Base-by-base conservation (phyloP, 495 filamentous ascomycete species). In the Cenococcum geophilum region DNA sequence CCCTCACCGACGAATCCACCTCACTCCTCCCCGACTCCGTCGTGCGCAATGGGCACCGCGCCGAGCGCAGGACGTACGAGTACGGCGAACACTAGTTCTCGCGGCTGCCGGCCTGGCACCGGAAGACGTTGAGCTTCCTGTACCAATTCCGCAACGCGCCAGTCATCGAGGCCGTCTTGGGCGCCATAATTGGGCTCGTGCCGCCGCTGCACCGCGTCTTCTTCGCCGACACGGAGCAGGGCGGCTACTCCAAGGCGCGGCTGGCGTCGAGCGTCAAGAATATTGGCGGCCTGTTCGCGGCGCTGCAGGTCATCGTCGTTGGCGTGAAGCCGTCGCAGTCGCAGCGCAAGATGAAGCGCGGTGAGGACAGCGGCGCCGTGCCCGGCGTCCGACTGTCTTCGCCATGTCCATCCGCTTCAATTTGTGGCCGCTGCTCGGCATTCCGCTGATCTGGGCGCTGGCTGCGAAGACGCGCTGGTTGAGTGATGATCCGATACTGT, bases 201-300 rank as follows among this genome's bases (percentile, higher is more conserved):
- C 86, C 86, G 2, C 64, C 78, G 3, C 70, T 91, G 4, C 86
- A 90, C 61, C 70, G 69, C 16, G 77, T 82, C 5, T 90, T 92
- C 69, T 91, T 92, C 74, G 79, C 75, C 56, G 67, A 75, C 3
- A 76, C 78, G 21, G 65, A 81, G 14, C 72, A 88, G n/a, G 89
- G 88, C 1, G 87, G 89, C 1, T 83, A 84, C 42, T 80, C 87
- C 59, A 83, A 78, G 37, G 85, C 86, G 1, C 91, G 87, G 87
- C 72, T 91, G 57, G 89, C 87, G 1, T 76, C 77, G 0, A 82
- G 82, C 16, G 66, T 91, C 35, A 76, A 80, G 63, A 88, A 86
- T 58, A 76, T 90, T 16, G 87, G 89, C 0, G 76, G 79, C 0
- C 74, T 91, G 4, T 92, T 92, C 68, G 83, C 88, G 0, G 78